Evolutionary conservation across 2,329 filamentous ascomycete genomes (phyloP).

Genomic region (Xylariales sp.): DNA sequence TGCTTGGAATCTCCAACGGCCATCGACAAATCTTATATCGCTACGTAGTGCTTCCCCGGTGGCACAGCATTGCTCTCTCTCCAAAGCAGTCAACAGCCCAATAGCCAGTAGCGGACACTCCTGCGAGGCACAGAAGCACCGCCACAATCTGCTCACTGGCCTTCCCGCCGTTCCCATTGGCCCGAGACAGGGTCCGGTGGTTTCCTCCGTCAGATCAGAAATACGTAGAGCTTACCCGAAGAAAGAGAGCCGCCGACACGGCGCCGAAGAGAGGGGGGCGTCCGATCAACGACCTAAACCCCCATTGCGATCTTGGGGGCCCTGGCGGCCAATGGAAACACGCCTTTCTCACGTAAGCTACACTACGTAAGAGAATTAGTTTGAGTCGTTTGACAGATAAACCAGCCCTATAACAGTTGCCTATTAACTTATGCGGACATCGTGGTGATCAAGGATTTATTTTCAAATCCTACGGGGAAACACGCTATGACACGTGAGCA

Average conservation of each 20-base stretch:
- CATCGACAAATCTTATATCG: constrained; percentile 18
- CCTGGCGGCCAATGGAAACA: background rate
- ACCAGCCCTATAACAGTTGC: background rate
- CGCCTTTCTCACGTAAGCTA: background rate
- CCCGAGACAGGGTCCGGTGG: background rate
- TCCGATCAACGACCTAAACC: constrained; percentile 4
- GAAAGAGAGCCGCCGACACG: constrained; percentile 25
- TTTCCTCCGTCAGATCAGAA: constrained; percentile 20
- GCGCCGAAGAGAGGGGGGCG: constrained; percentile 16
- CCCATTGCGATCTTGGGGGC: background rate
- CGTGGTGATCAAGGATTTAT: background rate
- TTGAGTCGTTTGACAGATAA: background rate
- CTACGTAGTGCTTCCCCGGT: constrained; percentile 20
- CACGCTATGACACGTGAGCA: background rate
- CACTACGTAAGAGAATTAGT: background rate
- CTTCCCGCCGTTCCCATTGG: constrained; percentile 12
- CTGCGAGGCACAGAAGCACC: constrained; percentile 22
- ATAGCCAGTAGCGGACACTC: constrained; percentile 16
- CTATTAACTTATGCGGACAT: constrained; percentile 4
- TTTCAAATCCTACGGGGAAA: background rate
- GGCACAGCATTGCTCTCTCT: constrained; percentile 21
- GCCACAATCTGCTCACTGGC: constrained; percentile 5
- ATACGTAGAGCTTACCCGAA: constrained; percentile 9
- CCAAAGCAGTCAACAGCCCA: background rate
- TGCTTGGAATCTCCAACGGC: background rate